phyloP scores from a whole-genome alignment of 1,139 yeast genomes.

The Lodderomyces orthopsilosis region DNA sequence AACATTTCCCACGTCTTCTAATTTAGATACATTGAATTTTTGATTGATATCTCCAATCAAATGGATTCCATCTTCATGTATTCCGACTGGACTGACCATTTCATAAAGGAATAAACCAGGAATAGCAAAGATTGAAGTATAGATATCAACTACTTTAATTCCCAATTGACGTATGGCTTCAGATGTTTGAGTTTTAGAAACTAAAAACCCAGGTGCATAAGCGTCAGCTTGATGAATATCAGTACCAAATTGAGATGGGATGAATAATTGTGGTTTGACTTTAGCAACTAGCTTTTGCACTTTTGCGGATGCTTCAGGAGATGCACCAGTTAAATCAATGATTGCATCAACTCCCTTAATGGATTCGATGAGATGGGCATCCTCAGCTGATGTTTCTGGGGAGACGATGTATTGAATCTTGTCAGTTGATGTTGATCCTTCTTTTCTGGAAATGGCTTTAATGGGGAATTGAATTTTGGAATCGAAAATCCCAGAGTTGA shows the following conservation, averaged over 20 bases:
- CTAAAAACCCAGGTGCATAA: constrained; percentile 33
- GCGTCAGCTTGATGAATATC: constrained; percentile 26
- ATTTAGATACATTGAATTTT: constrained; percentile 28
- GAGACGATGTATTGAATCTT: constrained; percentile 40
- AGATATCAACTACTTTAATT: constrained; percentile 50
- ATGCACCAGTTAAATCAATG: constrained; percentile 39
- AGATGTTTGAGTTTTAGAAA: constrained; percentile 38
- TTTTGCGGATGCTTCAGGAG: constrained; percentile 21
- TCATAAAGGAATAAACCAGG: constrained; percentile 38
- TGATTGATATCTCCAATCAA: constrained; percentile 41
- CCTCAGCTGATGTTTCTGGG: constrained; percentile 25
- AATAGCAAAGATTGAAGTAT: constrained; percentile 43
- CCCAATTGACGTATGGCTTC: constrained; percentile 30
- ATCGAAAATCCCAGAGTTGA: constrained; percentile 40
- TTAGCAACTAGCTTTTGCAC: constrained; percentile 33
- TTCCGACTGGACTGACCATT: constrained; percentile 35
- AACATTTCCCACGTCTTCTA: constrained; percentile 47
- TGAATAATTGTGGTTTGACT: constrained; percentile 50
- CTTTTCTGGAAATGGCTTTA: constrained; percentile 48
- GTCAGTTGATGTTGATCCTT: constrained; percentile 33
- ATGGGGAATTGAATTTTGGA: constrained; percentile 48
- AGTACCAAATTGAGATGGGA: constrained; percentile 64
- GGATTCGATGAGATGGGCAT: background rate
- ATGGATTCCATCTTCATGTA: constrained; percentile 31
- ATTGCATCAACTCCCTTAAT: constrained; percentile 52